Percentiles rank a stretch among this genome's conserved stretches.
Evolutionary conservation across 1,284 basidiomycete genomes (phyloP).

Genomic region (Ustilago lituana): DNA sequence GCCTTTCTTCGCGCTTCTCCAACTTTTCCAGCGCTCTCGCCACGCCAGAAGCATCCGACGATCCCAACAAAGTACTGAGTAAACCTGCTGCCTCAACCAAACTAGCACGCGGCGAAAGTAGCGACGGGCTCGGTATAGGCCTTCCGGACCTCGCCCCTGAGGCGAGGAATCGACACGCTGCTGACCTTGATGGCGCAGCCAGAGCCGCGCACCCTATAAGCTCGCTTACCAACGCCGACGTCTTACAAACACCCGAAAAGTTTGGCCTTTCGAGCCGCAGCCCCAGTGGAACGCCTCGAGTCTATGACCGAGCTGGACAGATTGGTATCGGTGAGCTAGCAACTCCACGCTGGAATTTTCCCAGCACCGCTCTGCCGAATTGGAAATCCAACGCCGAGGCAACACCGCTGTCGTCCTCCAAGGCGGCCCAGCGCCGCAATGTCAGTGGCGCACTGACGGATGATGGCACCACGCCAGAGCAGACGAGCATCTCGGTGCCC

Average conservation of each 20-base stretch:
- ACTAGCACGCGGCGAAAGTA: no score
- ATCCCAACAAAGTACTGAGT: conserved; percentile 25
- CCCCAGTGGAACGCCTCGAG: conserved; percentile 29
- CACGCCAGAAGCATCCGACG: conserved; percentile 39
- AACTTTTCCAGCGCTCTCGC: conserved; percentile 50
- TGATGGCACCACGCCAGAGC: conserved; percentile 31
- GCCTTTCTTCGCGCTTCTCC: conserved; percentile 51
- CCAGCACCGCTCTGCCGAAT: conserved; percentile 21
- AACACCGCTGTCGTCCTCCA: conserved; percentile 24
- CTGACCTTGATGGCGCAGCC: not conserved
- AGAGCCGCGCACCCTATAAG: not conserved
- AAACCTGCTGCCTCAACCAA: conserved; percentile 13
- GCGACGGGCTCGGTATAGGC: conserved; percentile 55
- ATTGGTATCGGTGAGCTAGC: conserved; percentile 95
- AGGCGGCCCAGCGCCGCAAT: conserved; percentile 24
- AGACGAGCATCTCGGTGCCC: conserved; percentile 18
- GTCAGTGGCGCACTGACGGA: conserved; percentile 41
- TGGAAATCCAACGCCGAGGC: conserved; percentile 21
- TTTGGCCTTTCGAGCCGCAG: conserved; percentile 19
- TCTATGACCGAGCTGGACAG: conserved; percentile 81
- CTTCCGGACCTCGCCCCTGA: conserved; percentile 31
- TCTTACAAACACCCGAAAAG: conserved; percentile 48
- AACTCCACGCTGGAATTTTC: conserved; percentile 85
- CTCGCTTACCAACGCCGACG: conserved; percentile 2
- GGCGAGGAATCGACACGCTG: conserved; percentile 6